Conservation (phyloP, 2,329 filamentous ascomycete species). For the Orbilia ellipsospora region DNA sequence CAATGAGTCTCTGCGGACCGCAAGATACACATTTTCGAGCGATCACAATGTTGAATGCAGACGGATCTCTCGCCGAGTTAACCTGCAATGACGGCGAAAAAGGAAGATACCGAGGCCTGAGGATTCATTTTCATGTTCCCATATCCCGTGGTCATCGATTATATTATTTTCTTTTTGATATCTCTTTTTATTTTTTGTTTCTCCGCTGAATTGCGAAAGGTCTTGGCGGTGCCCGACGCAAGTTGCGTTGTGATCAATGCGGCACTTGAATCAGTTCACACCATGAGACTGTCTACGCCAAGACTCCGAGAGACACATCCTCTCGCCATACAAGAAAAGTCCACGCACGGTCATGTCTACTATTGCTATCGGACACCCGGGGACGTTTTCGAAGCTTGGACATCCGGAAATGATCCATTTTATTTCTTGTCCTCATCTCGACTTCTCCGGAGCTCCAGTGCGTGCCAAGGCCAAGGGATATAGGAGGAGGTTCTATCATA, state of each 20-base stretch:
- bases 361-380: constrained; percentile 6
- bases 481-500: not conserved
- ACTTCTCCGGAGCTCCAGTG: no score
- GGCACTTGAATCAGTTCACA: constrained; percentile 32
- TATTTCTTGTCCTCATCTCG: not conserved
- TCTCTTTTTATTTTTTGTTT: not conserved
- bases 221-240: not conserved
- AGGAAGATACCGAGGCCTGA: no score
- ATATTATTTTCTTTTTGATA: no score
- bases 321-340: not conserved
- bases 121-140: no score
- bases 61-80: no score
- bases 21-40: not conserved
- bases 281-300: constrained; percentile 44
- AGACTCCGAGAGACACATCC: constrained; percentile 30
- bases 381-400: not conserved
- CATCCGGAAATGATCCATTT: constrained; percentile 28
- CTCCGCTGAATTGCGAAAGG: constrained; percentile 1
- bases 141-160: no score
- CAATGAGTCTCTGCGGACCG: constrained; percentile 20
- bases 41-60: constrained; percentile 1
- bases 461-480: no score
- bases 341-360: not conserved
- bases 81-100: no score
- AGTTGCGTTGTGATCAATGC: constrained; percentile 39